phyloP scores from a whole-genome alignment of 1,139 yeast species.

The Hemisphaericaspora lyxosophila region DNA sequence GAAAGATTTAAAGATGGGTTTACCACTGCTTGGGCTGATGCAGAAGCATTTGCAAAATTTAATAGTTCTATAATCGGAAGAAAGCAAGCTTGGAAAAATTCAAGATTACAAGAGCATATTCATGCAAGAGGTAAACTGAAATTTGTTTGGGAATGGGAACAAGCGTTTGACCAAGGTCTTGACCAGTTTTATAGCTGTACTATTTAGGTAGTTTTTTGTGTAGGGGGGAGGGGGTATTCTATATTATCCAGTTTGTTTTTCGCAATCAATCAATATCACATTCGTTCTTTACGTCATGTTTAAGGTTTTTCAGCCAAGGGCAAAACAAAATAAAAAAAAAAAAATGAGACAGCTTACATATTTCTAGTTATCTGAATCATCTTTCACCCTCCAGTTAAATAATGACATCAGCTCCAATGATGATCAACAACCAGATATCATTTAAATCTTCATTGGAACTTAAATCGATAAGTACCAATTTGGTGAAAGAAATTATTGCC shows the following conservation, averaged over 20 bases:
- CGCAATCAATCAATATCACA: too few species aligned
- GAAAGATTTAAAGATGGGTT: slow-evolving; percentile 81
- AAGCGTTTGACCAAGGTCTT: slow-evolving; percentile 71
- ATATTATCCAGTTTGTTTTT: too few species aligned
- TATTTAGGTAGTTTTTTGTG: not conserved
- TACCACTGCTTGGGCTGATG: slow-evolving; percentile 71
- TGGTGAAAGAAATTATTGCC: slow-evolving; percentile 4
- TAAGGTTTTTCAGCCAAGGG: slow-evolving; percentile 3
- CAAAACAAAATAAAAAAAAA: not conserved
- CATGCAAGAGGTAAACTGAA: slow-evolving; percentile 53
- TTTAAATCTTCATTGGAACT: slow-evolving; percentile 3
- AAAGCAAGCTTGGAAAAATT: slow-evolving; percentile 60
- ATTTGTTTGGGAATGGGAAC: slow-evolving; percentile 83
- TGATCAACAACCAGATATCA: not conserved
- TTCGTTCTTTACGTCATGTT: too few species aligned
- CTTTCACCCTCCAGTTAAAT: too few species aligned
- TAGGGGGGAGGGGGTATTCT: too few species aligned
- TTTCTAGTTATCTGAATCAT: too few species aligned
- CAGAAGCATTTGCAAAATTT: slow-evolving; percentile 62
- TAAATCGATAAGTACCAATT: slow-evolving; percentile 3
- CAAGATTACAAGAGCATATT: slow-evolving; percentile 56
- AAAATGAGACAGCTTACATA: not conserved
- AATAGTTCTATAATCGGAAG: slow-evolving; percentile 77
- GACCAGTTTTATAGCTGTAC: slow-evolving; percentile 23
- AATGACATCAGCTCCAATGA: not conserved